Percentiles rank a stretch among this genome's conserved stretches.
Conservation (phyloP, 805 yeast genomes). For the Hanseniaspora guilliermondii region DNA sequence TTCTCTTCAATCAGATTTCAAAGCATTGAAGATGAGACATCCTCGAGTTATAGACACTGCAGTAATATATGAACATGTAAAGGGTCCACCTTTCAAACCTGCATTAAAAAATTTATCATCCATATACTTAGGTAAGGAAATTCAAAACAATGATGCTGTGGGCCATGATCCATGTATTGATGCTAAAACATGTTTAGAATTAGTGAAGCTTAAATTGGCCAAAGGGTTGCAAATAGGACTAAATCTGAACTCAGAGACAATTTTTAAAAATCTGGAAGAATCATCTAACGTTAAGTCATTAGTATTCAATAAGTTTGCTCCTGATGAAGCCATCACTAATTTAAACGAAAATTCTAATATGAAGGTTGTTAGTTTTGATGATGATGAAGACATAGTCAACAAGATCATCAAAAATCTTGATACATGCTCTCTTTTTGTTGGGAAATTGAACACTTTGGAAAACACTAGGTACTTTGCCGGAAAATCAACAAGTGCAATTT, state of each 20-base stretch:
- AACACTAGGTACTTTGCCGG: slow-evolving; percentile 23
- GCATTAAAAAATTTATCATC: slow-evolving; percentile 60
- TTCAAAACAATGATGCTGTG: slow-evolving; percentile 47
- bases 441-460: slow-evolving; percentile 50
- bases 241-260: slow-evolving; percentile 31
- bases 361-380: slow-evolving; percentile 33
- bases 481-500: background rate
- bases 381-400: slow-evolving; percentile 50
- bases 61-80: slow-evolving; percentile 58
- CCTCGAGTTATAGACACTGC: slow-evolving; percentile 73
- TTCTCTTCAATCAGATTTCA: slow-evolving; percentile 72
- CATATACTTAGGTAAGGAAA: slow-evolving; percentile 40
- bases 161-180: slow-evolving; percentile 89
- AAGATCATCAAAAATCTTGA: slow-evolving; percentile 29
- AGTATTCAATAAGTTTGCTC: slow-evolving; percentile 29
- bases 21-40: slow-evolving; percentile 59
- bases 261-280: slow-evolving; percentile 32
- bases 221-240: slow-evolving; percentile 60
- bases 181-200: slow-evolving; percentile 64
- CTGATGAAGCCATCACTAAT: slow-evolving; percentile 19
- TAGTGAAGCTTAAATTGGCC: slow-evolving; percentile 54
- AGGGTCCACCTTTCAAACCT: slow-evolving; percentile 74
- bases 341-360: slow-evolving; percentile 23
- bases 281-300: slow-evolving; percentile 23
- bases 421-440: slow-evolving; percentile 38